These are phyloP conservation scores for Vigna reflexopilosa DNA, from an alignment of 306 rosid genomes.

Conservation along the genomic window DNA sequence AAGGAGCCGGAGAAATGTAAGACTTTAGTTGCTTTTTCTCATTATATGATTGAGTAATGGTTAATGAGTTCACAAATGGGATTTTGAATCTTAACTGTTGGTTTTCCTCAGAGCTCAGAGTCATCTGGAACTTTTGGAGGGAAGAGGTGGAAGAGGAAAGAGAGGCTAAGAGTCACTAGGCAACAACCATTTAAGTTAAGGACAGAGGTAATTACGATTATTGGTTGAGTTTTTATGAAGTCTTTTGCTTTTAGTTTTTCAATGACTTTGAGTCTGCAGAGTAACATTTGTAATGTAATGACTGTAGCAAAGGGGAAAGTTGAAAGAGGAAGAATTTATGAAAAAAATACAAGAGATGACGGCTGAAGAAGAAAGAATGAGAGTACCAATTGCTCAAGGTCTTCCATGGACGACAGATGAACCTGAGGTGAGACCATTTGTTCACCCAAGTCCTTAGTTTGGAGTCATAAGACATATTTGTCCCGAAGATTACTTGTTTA, in stretches of 20 bases:
- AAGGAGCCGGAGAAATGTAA: slow-evolving; percentile 91
- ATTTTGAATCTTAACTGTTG: slow-evolving; percentile 21
- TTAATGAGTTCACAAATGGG: slow-evolving; percentile 24
- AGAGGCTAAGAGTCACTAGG: slow-evolving; percentile 68
- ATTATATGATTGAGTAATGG: neutral
- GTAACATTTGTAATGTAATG: slow-evolving; percentile 41
- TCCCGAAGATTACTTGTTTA: slow-evolving; percentile 17
- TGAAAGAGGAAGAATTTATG: slow-evolving; percentile 79
- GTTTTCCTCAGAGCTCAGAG: slow-evolving; percentile 67
- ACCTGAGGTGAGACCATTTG: slow-evolving; percentile 74
- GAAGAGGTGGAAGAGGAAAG: slow-evolving; percentile 74
- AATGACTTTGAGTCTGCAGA: slow-evolving; percentile 26
- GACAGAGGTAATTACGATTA: slow-evolving; percentile 70
- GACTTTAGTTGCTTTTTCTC: slow-evolving; percentile 29
- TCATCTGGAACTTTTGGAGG: slow-evolving; percentile 68
- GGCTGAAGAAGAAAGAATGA: slow-evolving; percentile 73
- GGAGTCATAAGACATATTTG: slow-evolving; percentile 5
- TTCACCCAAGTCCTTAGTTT: slow-evolving; percentile 6
- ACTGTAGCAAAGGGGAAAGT: slow-evolving; percentile 84
- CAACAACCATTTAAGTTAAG: slow-evolving; percentile 89
- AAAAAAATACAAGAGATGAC: slow-evolving; percentile 77
- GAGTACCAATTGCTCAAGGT: slow-evolving; percentile 92
- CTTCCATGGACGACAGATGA: slow-evolving; percentile 98
- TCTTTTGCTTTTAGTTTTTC: neutral
- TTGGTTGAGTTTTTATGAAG: neutral